phyloP scores from a whole-genome alignment of 768 basidiomycete species.

The Russula compacta region DNA sequence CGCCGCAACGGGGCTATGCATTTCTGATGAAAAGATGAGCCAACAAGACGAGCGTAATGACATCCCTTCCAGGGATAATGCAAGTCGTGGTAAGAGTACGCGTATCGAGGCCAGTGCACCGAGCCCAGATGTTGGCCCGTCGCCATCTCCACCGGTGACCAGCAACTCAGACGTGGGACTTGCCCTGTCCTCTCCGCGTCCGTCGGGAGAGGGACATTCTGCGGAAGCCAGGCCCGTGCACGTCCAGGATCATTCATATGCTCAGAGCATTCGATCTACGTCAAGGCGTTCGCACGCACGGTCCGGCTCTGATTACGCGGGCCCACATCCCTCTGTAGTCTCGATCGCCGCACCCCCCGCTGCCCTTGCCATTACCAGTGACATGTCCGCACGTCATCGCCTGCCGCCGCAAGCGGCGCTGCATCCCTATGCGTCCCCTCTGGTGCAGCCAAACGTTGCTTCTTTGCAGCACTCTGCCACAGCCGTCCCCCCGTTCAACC shows the following conservation, averaged over 20 bases:
- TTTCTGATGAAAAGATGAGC: constrained; percentile 21
- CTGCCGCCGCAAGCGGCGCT: constrained; percentile 26
- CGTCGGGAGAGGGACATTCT: constrained; percentile 21
- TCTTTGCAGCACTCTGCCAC: not conserved
- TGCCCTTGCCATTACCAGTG: constrained; percentile 19
- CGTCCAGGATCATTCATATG: constrained; percentile 32
- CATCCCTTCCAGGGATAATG: constrained; percentile 18
- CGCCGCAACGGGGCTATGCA: constrained; percentile 24
- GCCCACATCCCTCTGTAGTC: constrained; percentile 32
- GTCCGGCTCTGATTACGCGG: constrained; percentile 30
- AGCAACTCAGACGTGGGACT: constrained; percentile 31
- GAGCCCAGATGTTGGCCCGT: constrained; percentile 13
- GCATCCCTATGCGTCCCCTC: constrained; percentile 16
- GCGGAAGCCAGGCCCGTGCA: constrained; percentile 20
- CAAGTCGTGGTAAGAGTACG: not conserved
- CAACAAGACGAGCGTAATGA: not conserved
- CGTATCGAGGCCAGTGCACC: not conserved
- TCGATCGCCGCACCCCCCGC: constrained; percentile 15
- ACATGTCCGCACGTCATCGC: constrained; percentile 30
- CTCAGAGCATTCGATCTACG: constrained; percentile 20
- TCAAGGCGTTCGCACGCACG: constrained; percentile 19
- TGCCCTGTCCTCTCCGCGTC: constrained; percentile 34
- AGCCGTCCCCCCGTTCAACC: not conserved
- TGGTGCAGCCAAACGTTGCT: not conserved
- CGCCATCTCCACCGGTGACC: constrained; percentile 27